Evolutionary conservation across 148 eudicot species (phyloP).

Genomic region (Mesembryanthemum crystallinum): DNA sequence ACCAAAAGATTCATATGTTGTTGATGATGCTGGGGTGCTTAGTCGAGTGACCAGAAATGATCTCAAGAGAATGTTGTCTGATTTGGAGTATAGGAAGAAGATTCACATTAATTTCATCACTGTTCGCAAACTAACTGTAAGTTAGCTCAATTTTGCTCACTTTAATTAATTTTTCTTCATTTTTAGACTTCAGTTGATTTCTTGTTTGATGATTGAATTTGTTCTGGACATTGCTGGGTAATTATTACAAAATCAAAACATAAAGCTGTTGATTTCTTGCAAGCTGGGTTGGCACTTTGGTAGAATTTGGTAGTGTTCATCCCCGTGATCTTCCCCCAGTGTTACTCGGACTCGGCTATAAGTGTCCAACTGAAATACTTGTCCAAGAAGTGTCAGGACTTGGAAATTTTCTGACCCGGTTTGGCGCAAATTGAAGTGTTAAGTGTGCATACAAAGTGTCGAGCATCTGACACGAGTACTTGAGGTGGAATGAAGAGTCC

Average conservation of each 20-base stretch:
- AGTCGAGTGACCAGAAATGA: conserved; percentile 84
- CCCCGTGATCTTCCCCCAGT: neutral
- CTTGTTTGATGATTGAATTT: neutral
- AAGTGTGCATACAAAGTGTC: no score
- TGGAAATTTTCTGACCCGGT: no score
- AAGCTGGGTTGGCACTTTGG: no score
- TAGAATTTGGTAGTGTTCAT: no score
- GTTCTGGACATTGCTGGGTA: no score
- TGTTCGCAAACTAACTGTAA: conserved; percentile 86
- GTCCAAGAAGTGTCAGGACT: no score
- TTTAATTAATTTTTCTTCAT: neutral
- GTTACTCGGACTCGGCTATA: no score
- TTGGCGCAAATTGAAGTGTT: no score
- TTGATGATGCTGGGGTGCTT: conserved; percentile 97
- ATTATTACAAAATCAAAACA: no score
- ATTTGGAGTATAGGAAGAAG: conserved; percentile 89
- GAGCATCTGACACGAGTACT: no score
- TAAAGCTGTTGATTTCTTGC: neutral
- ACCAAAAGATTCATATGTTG: conserved; percentile 71
- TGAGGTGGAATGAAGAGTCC: no score
- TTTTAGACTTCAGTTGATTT: neutral
- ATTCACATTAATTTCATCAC: conserved; percentile 74
- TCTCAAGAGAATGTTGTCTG: conserved; percentile 74
- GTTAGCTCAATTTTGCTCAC: conserved; percentile 11
- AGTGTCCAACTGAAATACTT: no score